Evolutionary conservation across 441 rosid genomes (phyloP).

Genomic region (Gossypium armourianum): DNA sequence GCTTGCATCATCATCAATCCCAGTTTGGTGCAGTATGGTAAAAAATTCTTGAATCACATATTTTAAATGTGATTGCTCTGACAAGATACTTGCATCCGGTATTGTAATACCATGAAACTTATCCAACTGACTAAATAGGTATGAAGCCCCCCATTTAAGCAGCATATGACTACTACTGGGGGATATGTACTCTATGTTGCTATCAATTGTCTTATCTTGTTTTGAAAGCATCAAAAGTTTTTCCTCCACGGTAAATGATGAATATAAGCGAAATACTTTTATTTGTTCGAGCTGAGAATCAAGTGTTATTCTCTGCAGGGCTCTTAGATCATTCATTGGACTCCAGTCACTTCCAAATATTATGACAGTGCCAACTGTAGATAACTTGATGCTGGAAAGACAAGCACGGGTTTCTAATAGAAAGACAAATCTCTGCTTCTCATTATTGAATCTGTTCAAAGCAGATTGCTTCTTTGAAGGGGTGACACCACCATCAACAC

Average conservation of each 20-base stretch:
- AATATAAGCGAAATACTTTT: slow-evolving; percentile 65
- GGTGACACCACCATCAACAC: slow-evolving; percentile 40
- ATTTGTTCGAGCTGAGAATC: slow-evolving; percentile 49
- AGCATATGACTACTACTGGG: slow-evolving; percentile 39
- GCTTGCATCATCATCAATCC: slow-evolving; percentile 26
- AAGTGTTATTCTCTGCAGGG: slow-evolving; percentile 57
- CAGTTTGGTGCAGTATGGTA: slow-evolving; percentile 35
- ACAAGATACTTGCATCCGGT: slow-evolving; percentile 16
- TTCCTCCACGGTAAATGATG: slow-evolving; percentile 68
- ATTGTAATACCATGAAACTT: slow-evolving; percentile 38
- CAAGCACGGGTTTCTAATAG: slow-evolving; percentile 83
- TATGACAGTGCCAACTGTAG: slow-evolving; percentile 60
- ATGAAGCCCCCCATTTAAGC: slow-evolving; percentile 77
- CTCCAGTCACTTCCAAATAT: slow-evolving; percentile 72
- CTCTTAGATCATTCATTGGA: slow-evolving; percentile 57
- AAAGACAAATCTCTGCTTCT: slow-evolving; percentile 57
- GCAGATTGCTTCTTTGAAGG: slow-evolving; percentile 49
- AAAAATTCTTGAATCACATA: slow-evolving; percentile 45
- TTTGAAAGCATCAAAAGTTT: slow-evolving; percentile 56
- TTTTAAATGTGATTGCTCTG: slow-evolving; percentile 29
- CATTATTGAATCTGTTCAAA: slow-evolving; percentile 56
- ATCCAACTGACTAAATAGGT: slow-evolving; percentile 50
- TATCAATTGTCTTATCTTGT: slow-evolving; percentile 39
- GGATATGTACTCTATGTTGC: slow-evolving; percentile 33
- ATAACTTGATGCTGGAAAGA: slow-evolving; percentile 52